phyloP scores from a whole-genome alignment of 2,329 filamentous ascomycete species.

The Cladosporium sp. region DNA sequence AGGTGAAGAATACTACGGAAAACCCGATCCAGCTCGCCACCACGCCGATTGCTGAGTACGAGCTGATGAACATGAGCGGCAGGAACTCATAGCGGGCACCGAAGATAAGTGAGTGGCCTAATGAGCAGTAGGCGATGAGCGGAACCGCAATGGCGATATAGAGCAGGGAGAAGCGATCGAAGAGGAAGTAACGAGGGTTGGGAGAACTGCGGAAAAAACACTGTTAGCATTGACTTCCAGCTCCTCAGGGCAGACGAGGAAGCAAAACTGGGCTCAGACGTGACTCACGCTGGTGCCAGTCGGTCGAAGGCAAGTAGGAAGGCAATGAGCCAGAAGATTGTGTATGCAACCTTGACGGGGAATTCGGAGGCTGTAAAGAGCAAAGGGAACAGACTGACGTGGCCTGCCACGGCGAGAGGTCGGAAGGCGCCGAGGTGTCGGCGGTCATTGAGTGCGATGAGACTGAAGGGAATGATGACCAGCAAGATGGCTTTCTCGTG shows the following conservation, averaged over 20 bases:
- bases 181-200: constrained; percentile 78
- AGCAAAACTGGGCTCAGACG: background rate
- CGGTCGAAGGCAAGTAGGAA: constrained; percentile 86
- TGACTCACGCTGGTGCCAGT: constrained; percentile 70
- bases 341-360: constrained; percentile 90
- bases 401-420: constrained; percentile 86
- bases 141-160: constrained; percentile 91
- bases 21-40: constrained; percentile 95
- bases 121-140: constrained; percentile 81
- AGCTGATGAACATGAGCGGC: constrained; percentile 95
- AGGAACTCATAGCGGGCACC: constrained; percentile 83
- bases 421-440: constrained; percentile 89
- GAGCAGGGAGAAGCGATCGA: constrained; percentile 85
- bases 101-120: constrained; percentile 81
- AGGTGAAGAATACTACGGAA: constrained; percentile 79
- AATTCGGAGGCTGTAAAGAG: constrained; percentile 92
- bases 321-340: constrained; percentile 83
- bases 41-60: constrained; percentile 91
- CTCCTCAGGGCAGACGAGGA: too few species aligned
- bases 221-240: background rate
- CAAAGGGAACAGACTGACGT: constrained; percentile 92
- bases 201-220: constrained; percentile 54
- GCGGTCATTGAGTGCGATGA: constrained; percentile 86
- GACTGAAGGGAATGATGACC: constrained; percentile 90
- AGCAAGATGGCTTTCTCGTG: constrained; percentile 96